Base-by-base conservation (phyloP, 208 protist genomes). In the Polymyxa betae region DNA sequence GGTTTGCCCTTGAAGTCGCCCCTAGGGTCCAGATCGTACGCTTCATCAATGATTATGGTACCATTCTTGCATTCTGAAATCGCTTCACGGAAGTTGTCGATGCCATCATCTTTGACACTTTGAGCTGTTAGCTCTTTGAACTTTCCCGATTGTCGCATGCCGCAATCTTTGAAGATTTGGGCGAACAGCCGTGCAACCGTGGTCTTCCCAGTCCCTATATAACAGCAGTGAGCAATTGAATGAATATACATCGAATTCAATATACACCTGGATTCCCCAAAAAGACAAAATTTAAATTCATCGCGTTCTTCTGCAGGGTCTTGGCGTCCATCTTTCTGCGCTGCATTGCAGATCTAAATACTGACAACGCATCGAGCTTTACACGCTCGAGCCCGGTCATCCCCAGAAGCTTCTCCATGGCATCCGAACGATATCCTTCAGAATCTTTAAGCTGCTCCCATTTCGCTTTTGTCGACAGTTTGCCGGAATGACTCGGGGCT, bases 1-100 rank as follows among this genome's bases (percentile, higher is more conserved):
- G 38, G 38, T 68, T 12, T 68, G 16, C 90, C 90, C 12, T 60
- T 29, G 32, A 10, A 45, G 35, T 87, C n/a, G 29, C 16, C 35
- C n/a, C n/a, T 38, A 29, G 90, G 90, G 88, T 91, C 88, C 60
- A 93, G 88, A 0, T 89, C 45, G 43, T 93, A 94, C 45, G 93
- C 93, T 89, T 94, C 93, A 88, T 94, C 93, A 82, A 94, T 49
- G 64, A 94, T 93, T 45, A 94, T 10, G 1, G 93, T 90, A 12
- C 92, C 92, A 0, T 91, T 89, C 29, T 5, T n/a, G 10, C 41
- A 89, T 66, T 35, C 32, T 52, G 87, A 66, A 29, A 91, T 66
- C 88, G 0, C 72, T 12, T 91, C 64, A 24, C 64, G 0, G 29
- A 91, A 38, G 68, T 91, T 66, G 0, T 90, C 54, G 45, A 90